phyloP scores from a whole-genome alignment of 306 rosid species.

The Boehmeria nivea region DNA sequence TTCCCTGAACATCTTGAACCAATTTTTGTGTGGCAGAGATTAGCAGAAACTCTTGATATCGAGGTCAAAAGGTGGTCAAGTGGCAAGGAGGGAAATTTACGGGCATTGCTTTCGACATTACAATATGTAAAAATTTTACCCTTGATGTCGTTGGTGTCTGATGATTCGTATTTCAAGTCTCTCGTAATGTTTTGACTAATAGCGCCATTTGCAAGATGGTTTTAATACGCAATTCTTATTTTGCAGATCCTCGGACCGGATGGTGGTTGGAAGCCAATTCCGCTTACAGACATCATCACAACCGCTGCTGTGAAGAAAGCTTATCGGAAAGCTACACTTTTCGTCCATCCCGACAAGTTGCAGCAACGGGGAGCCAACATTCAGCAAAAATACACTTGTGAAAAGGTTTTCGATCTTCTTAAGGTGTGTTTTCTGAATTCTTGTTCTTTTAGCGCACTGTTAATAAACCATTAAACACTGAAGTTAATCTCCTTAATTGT shows the following conservation, averaged over 20 bases:
- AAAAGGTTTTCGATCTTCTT: conserved; percentile 94
- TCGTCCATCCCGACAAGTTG: conserved; percentile 89
- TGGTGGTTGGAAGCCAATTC: conserved; percentile 90
- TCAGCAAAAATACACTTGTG: conserved; percentile 83
- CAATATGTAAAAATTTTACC: conserved; percentile 63
- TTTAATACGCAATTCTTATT: conserved; percentile 7
- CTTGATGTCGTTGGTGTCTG: neutral
- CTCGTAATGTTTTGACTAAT: neutral
- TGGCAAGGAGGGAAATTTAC: conserved; percentile 89
- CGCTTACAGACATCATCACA: conserved; percentile 59
- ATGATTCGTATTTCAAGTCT: neutral
- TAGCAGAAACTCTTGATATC: conserved; percentile 75
- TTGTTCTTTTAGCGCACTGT: conserved; percentile 2
- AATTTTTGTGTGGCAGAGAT: conserved; percentile 53
- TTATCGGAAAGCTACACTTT: conserved; percentile 85
- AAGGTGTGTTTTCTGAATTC: conserved; percentile 49
- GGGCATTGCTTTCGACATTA: conserved; percentile 90
- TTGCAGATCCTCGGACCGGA: conserved; percentile 82
- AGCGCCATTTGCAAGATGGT: neutral
- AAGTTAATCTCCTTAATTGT: too few species aligned
- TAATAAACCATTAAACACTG: too few species aligned
- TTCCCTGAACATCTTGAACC: conserved; percentile 22
- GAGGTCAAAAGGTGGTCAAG: conserved; percentile 96
- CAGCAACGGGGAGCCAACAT: conserved; percentile 95
- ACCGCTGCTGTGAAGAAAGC: conserved; percentile 68